Conservation (phyloP, 306 rosid species). For the Vigna radiata region DNA sequence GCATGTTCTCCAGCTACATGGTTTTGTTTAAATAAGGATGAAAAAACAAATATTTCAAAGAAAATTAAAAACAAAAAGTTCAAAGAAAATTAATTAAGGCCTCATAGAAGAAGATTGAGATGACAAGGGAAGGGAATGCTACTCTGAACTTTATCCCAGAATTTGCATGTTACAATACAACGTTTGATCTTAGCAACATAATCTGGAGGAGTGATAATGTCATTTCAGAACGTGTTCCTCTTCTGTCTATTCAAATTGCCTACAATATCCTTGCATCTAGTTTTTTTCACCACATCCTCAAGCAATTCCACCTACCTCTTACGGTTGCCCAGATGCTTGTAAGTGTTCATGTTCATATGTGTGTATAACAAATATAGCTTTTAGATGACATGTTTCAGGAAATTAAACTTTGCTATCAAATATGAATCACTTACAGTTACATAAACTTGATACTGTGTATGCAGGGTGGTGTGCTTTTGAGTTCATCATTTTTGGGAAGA, state of each 20-base stretch:
- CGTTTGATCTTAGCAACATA: background rate
- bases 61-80: too few relatives aligned
- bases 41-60: too few relatives aligned
- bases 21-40: too few relatives aligned
- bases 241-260: slow-evolving; percentile 42
- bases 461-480: slow-evolving; percentile 38
- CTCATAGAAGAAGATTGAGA: background rate
- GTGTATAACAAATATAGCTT: background rate
- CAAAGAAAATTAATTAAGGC: too few relatives aligned
- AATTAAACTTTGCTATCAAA: background rate
- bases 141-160: background rate
- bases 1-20: background rate
- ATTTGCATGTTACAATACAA: slow-evolving; percentile 20
- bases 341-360: background rate
- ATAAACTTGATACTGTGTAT: background rate
- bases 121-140: too few relatives aligned
- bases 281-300: background rate
- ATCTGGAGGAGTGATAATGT: slow-evolving; percentile 34
- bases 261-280: slow-evolving; percentile 11
- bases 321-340: slow-evolving; percentile 38
- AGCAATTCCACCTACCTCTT: slow-evolving; percentile 17
- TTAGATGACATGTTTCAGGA: background rate
- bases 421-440: background rate
- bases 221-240: slow-evolving; percentile 1
- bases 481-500: slow-evolving; percentile 6